Base-by-base conservation (phyloP, 768 basidiomycete species). In the Hygrocybe coccinea region DNA sequence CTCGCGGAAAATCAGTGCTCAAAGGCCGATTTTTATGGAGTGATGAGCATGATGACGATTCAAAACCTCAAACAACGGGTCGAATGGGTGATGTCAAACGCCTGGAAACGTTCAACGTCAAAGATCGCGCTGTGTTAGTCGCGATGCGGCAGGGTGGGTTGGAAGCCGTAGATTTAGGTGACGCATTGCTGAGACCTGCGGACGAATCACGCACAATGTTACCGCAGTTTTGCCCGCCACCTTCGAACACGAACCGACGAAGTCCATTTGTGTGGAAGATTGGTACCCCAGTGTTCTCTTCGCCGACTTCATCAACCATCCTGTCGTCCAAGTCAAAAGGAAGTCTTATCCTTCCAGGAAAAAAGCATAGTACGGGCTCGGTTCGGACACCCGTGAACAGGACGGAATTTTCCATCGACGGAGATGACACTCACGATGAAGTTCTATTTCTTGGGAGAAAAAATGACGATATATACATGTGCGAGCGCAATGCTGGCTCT, bases 81-180 rank as follows among this genome's bases (percentile, higher is more conserved):
- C 79, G 81, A 51, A 82, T 93, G 75, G 91, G 91, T 14, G 91
- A 93, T 62, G 78, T 93, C 38, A 89, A 87, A 69, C 84, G 87
- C 9, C 64, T 93, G 21, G 91, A 93, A 68, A 86, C 90, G 2
- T 87, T 93, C 55, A 89, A 92, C 64, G 77, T 89, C 38, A 74
- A 80, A 46, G 81, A 87, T 59, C 81, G 87, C 17, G 83, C 91
- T 5, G 81, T 93, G 9, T 76, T 93, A 4, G 85, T 93, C 34
- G 91, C 91, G 14, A 81, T 93, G 82, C 84, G 91, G 19, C 89
- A 89, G 67, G 89, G 90, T 33, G 91, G 91, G 2, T 69, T 93
- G 36, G 91, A 93, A 63, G 90, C 80, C 1, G 84, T 91, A 29
- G 87, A 91, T 62, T 74, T 92, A 34, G 77, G 83, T 24, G 91